Evolutionary conservation across 192 early-diverging fungal genomes (phyloP).

Genomic region (Coemansia sp.): DNA sequence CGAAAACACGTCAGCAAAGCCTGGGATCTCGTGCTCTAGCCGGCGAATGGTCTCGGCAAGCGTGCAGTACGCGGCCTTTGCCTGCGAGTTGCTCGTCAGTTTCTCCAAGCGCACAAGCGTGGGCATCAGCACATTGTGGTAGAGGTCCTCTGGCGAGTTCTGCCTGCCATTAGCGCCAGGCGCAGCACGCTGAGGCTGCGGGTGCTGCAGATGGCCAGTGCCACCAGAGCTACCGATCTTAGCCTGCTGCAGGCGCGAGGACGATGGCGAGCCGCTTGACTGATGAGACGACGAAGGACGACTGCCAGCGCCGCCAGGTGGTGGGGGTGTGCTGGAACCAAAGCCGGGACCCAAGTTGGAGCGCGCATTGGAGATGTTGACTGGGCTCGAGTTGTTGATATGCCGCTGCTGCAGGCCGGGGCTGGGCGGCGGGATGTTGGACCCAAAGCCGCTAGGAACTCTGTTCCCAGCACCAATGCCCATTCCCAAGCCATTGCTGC

Average conservation of each 20-base stretch:
- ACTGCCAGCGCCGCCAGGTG: conserved; percentile 15
- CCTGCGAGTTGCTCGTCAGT: conserved; percentile 51
- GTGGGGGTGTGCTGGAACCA: conserved; percentile 39
- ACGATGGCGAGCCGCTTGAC: conserved; percentile 23
- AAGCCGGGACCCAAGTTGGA: conserved; percentile 35
- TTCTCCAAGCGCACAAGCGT: conserved; percentile 53
- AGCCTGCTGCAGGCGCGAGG: conserved; percentile 18
- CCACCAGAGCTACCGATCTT: conserved; percentile 11
- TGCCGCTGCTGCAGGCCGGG: conserved; percentile 49
- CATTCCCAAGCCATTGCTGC: conserved; percentile 17
- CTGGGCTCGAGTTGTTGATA: conserved; percentile 41
- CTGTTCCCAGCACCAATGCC: conserved; percentile 18
- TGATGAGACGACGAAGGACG: conserved; percentile 54
- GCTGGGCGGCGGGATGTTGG: conserved; percentile 53
- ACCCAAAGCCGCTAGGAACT: conserved; percentile 32
- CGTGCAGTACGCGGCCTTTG: conserved; percentile 51
- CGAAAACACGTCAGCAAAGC: conserved; percentile 56
- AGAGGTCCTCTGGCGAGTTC: conserved; percentile 47
- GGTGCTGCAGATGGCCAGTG: conserved; percentile 2
- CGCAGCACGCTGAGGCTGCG: conserved; percentile 34
- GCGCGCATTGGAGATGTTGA: conserved; percentile 25
- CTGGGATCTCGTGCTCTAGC: conserved; percentile 57
- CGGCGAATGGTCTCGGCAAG: conserved; percentile 58
- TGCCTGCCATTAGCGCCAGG: conserved; percentile 21
- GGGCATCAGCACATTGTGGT: conserved; percentile 58